Evolutionary conservation across 2,329 filamentous ascomycete species (phyloP).

Genomic region (Chalara sp.): DNA sequence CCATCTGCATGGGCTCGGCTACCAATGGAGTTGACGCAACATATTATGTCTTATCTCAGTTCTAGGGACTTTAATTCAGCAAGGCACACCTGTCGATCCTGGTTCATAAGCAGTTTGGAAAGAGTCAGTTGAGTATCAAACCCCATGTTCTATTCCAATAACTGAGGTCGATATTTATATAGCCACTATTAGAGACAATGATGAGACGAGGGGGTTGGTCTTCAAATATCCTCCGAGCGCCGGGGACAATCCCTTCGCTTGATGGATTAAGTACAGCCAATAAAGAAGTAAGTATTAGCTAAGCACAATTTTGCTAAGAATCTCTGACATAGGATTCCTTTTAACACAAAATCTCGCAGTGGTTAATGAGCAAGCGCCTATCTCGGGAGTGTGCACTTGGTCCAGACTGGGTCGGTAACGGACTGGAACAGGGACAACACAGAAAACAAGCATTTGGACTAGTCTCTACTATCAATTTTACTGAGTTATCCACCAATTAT

Average conservation of each 20-base stretch:
- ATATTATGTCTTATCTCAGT: conserved; percentile 28
- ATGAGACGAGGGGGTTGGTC: conserved; percentile 49
- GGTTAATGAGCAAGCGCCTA: conserved; percentile 35
- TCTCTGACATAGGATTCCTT: too few relatives aligned
- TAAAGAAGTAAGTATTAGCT: conserved; percentile 11
- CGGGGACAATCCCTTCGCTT: background rate
- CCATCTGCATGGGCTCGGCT: conserved; percentile 6
- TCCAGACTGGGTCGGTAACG: conserved; percentile 22
- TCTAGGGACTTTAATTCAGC: conserved; percentile 49
- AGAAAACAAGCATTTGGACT: conserved; percentile 25
- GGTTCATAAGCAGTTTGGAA: conserved; percentile 53
- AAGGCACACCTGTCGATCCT: conserved; percentile 50
- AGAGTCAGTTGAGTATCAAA: conserved; percentile 9
- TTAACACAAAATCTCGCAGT: conserved; percentile 4
- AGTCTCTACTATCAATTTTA: conserved; percentile 31
- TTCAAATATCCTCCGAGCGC: conserved; percentile 29
- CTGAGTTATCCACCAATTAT: conserved; percentile 25
- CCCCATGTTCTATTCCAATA: background rate
- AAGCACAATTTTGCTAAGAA: too few relatives aligned
- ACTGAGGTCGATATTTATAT: background rate
- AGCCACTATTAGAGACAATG: conserved; percentile 42
- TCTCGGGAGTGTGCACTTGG: conserved; percentile 34
- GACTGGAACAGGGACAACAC: conserved; percentile 10
- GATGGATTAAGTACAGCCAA: conserved; percentile 1
- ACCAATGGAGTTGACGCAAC: conserved; percentile 31